A percentile compares a stretch with the other conserved stretches of the same genome.
Conservation (phyloP, 345 rosid genomes). For the Eucalyptus paniculata region DNA sequence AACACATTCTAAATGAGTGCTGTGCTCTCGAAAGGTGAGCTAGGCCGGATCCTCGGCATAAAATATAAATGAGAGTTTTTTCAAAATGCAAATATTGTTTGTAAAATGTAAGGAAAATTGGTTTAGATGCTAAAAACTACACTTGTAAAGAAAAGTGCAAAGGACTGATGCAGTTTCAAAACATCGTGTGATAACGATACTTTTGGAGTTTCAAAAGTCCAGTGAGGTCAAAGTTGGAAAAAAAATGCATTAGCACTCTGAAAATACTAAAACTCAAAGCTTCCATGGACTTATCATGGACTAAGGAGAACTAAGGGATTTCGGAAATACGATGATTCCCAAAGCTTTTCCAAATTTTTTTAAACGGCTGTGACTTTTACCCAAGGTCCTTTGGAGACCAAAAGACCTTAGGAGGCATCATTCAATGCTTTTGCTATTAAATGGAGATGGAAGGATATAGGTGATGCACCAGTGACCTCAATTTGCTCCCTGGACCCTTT, state of each 20-base stretch:
- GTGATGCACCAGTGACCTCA: background rate
- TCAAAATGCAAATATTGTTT: background rate
- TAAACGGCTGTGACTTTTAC: background rate
- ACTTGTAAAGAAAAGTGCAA: background rate
- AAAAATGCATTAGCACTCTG: background rate
- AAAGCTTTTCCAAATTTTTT: background rate
- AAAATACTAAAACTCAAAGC: background rate
- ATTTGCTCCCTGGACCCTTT: background rate
- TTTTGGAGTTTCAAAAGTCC: background rate
- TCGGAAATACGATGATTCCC: background rate
- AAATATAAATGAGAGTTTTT: background rate
- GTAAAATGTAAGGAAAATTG: background rate
- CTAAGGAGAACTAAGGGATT: background rate
- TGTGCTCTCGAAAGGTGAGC: accelerated
- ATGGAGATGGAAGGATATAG: background rate
- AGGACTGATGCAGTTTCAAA: background rate
- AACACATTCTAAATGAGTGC: background rate
- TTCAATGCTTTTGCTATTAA: background rate
- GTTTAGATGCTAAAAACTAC: background rate
- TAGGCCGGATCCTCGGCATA: no score
- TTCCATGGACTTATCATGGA: background rate
- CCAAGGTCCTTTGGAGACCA: background rate
- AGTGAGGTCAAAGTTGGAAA: background rate
- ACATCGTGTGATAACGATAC: background rate
- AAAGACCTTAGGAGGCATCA: background rate